Base-by-base conservation (phyloP, 164 flowering plant genomes). In the Kingdonia uniflora region DNA sequence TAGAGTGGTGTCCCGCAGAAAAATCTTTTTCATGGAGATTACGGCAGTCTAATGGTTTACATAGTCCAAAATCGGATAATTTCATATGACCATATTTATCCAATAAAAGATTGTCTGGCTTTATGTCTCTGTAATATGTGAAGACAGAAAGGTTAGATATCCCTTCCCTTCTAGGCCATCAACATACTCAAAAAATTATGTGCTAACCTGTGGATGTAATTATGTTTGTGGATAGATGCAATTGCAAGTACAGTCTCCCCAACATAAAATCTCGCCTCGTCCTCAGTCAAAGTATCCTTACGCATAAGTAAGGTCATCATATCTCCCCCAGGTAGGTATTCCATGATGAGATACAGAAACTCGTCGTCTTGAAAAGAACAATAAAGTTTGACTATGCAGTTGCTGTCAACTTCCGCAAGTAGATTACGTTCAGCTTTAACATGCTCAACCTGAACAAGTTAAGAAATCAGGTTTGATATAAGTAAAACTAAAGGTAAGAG, bases 261-360 rank as follows among this genome's bases (percentile, higher is more conserved):
- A 60, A 92, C 80, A 67, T 92, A 92, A 69, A 92, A 92, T 66
- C 82, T 82, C 14, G 98, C 94, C 68, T 88, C 95, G 64, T 84
- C 88, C 59, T 92, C 96, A 11, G 94, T 88, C 62, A 92, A 63
- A 49, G 81, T 88, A 61, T 92, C 98, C 70, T 92, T 88, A 13
- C 98, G 72, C 96, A 92, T 92, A 21, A 92, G 81, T 54, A 92
- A 71, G 38, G 98, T 92, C 98, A 92, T 92, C 95, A 92, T 79
- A 76, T 92, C 98, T 63, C 98, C 98, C 55, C 98, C 98, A 50
- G 98, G 98, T 42, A 92, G 70, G 74, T 88, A 92, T 60, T 92
- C 98, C 98, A 92, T 92, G 25, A 92, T 80, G 37, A 92, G 94
- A 67, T 92, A 92, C 37, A 92, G 71, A 68, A 68, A 80, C 64